Percentiles rank a stretch among this genome's conserved stretches.
phyloP scores from a whole-genome alignment of 2,329 filamentous ascomycete species.

The Trichophyton equinum region DNA sequence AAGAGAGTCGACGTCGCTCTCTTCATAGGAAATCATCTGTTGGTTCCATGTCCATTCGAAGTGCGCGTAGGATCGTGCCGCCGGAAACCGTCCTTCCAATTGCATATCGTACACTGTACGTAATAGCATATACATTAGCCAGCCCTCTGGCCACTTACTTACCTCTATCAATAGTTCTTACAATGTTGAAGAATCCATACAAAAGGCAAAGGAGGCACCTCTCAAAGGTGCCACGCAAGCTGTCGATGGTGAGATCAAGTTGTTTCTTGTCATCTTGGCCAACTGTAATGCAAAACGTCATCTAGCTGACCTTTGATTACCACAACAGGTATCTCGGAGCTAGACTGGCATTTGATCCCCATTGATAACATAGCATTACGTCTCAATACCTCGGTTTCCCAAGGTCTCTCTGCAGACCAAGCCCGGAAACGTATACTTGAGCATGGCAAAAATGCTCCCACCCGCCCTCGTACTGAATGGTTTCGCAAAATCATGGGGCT shows the following conservation, averaged over 20 bases:
- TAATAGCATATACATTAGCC: neutral
- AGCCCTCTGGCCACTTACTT: neutral
- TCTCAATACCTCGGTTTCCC: slow-evolving; percentile 42
- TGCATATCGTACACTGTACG: slow-evolving; percentile 13
- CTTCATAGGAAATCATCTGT: slow-evolving; percentile 8
- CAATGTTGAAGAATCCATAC: slow-evolving; percentile 11
- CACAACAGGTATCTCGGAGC: slow-evolving; percentile 41
- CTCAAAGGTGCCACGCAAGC: slow-evolving; percentile 1
- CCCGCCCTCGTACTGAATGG: slow-evolving; percentile 50
- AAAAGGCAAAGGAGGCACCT: neutral
- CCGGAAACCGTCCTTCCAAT: slow-evolving; percentile 12
- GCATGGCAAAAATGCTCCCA: slow-evolving; percentile 55
- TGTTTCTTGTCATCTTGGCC: neutral
- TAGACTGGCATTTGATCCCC: slow-evolving; percentile 56
- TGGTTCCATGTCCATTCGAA: slow-evolving; percentile 12
- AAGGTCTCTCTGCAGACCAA: slow-evolving; percentile 50
- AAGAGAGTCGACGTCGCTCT: slow-evolving; percentile 5
- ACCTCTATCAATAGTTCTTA: slow-evolving; percentile 9
- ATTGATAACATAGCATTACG: slow-evolving; percentile 47
- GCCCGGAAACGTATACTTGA: slow-evolving; percentile 43
- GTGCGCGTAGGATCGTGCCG: slow-evolving; percentile 9
- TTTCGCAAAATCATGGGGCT: slow-evolving; percentile 46
- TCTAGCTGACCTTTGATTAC: slow-evolving; percentile 1
- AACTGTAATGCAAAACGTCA: neutral
- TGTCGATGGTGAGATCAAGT: neutral